Conservation (phyloP, 2,329 filamentous ascomycete genomes). For the Fusarium floridanum region DNA sequence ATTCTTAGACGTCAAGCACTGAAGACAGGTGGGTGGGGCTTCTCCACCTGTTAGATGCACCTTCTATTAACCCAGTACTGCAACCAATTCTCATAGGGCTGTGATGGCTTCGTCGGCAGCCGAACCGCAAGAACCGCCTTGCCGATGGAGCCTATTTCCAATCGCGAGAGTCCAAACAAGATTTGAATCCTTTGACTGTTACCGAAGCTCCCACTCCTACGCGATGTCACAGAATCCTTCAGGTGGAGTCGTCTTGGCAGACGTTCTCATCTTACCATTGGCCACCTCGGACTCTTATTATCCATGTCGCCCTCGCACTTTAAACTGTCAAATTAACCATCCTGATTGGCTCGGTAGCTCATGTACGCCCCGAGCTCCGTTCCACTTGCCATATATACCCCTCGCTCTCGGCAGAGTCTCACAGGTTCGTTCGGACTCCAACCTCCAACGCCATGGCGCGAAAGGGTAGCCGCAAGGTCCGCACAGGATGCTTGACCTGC, state of each 20-base stretch:
- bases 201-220: neutral
- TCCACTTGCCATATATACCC: neutral
- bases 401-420: neutral
- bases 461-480: conserved; percentile 7
- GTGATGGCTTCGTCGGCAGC: neutral
- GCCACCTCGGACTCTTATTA: neutral
- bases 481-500: conserved; percentile 9
- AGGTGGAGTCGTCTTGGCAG: neutral
- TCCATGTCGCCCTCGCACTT: neutral
- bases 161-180: too few relatives aligned
- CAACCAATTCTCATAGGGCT: neutral
- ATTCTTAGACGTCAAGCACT: neutral
- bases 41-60: neutral
- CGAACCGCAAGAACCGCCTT: neutral
- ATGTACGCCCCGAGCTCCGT: neutral
- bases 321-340: neutral
- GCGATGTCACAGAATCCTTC: neutral
- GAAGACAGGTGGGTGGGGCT: neutral
- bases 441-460: conserved; percentile 7
- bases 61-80: neutral
- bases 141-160: neutral
- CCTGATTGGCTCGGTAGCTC: neutral
- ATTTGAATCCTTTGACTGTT: neutral
- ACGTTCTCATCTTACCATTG: neutral
- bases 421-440: conserved; percentile 8